These are phyloP conservation scores for Colletotrichum lini DNA, from an alignment of 2,329 filamentous ascomycete species.

Conservation along the genomic window DNA sequence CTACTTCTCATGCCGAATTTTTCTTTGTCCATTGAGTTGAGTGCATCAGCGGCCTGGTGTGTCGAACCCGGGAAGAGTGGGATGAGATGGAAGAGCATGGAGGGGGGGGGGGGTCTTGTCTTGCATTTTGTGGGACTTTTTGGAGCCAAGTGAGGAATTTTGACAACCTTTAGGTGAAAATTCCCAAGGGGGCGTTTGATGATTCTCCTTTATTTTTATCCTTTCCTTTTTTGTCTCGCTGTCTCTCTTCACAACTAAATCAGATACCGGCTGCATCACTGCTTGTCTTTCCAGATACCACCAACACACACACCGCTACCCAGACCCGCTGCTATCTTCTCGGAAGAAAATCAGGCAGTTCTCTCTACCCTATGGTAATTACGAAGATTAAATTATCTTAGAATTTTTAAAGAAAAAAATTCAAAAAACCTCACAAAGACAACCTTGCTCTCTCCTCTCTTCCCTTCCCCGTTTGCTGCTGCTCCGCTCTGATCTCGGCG, in stretches of 20 bases:
- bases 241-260: background rate
- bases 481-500: background rate
- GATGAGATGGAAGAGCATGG: background rate
- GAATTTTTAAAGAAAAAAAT: background rate
- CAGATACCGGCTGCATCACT: slow-evolving; percentile 28
- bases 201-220: background rate
- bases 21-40: slow-evolving; percentile 15
- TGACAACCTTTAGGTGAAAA: slow-evolving; percentile 19
- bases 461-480: background rate
- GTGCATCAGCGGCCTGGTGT: slow-evolving; percentile 19
- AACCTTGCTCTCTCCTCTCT: background rate
- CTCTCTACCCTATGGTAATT: background rate
- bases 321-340: background rate
- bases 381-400: too few species aligned
- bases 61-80: background rate
- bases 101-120: background rate
- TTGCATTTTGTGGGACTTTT: slow-evolving; percentile 26
- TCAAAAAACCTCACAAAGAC: background rate
- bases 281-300: slow-evolving; percentile 17
- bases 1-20: background rate
- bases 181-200: slow-evolving; percentile 20
- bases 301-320: background rate
- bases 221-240: too few species aligned
- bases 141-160: slow-evolving; percentile 23
- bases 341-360: slow-evolving; percentile 13